A percentile compares a stretch with the other conserved stretches of the same genome.
Conservation (phyloP, 208 protist genomes). For the Borovskyia barvae region DNA sequence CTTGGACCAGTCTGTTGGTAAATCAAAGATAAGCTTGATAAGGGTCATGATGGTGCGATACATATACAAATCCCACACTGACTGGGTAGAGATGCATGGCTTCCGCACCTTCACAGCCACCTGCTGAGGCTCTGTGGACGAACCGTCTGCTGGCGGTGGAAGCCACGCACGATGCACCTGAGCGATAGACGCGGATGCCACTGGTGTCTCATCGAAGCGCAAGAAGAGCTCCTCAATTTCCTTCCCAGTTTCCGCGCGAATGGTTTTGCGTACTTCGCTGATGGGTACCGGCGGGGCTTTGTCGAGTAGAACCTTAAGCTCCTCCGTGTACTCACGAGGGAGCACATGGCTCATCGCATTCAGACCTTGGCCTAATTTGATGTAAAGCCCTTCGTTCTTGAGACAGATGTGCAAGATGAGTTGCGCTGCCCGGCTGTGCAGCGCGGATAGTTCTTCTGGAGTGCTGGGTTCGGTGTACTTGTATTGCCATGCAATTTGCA, state of each 20-base stretch:
- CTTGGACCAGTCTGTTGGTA: constrained; percentile 71
- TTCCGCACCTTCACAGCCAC: constrained; percentile 96
- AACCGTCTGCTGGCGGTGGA: constrained; percentile 14
- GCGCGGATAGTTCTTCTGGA: constrained; percentile 43
- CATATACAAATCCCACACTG: constrained; percentile 83
- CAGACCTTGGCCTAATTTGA: constrained; percentile 86
- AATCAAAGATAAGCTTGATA: constrained; percentile 65
- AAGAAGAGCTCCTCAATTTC: constrained; percentile 77
- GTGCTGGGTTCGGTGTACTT: constrained; percentile 60
- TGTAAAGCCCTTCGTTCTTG: constrained; percentile 87
- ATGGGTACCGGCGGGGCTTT: constrained; percentile 56
- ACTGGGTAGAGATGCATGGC: constrained; percentile 69
- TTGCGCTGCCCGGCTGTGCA: constrained; percentile 49
- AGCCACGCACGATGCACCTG: constrained; percentile 90
- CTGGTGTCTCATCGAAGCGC: constrained; percentile 84
- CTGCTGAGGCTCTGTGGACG: constrained; percentile 10
- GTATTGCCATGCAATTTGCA: constrained; percentile 53
- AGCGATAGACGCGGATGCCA: constrained; percentile 94
- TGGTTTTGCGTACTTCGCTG: constrained; percentile 37
- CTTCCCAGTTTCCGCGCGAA: constrained; percentile 64
- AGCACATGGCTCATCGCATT: constrained; percentile 88
- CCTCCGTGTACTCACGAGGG: constrained; percentile 77
- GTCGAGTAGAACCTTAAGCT: constrained; percentile 73
- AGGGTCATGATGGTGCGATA: constrained; percentile 63
- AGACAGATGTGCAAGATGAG: constrained; percentile 61